These are phyloP conservation scores for Irpex rosettiformis DNA, from an alignment of 1,284 basidiomycete genomes.

Conservation along the genomic window DNA sequence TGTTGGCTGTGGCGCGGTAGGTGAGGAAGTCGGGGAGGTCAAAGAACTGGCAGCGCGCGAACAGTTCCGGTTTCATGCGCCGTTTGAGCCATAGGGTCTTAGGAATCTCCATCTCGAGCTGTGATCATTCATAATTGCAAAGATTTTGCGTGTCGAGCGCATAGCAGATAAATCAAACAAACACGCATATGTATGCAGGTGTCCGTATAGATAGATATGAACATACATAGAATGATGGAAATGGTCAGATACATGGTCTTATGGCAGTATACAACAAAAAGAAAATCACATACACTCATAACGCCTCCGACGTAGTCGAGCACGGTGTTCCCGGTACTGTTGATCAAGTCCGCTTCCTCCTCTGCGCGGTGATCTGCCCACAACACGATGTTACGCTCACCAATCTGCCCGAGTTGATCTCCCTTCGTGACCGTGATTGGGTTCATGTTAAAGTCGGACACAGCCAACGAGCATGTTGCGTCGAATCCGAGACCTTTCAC, in stretches of 20 bases:
- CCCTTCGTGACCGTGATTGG: conserved; percentile 84
- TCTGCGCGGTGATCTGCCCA: conserved; percentile 97
- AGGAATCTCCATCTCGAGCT: conserved; percentile 97
- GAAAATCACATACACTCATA: conserved; percentile 74
- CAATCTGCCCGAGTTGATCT: conserved; percentile 53
- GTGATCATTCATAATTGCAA: conserved; percentile 1
- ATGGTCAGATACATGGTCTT: neutral
- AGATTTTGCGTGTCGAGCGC: neutral
- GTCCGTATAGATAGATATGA: neutral
- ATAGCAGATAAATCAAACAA: neutral
- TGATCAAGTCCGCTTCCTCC: conserved; percentile 89
- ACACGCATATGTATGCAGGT: neutral
- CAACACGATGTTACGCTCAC: conserved; percentile 82
- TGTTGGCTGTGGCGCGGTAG: conserved; percentile 81
- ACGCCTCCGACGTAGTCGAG: conserved; percentile 95
- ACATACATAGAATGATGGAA: neutral
- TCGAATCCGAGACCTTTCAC: conserved; percentile 96
- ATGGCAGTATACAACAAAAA: neutral
- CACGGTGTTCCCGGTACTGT: conserved; percentile 79
- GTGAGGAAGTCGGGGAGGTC: conserved; percentile 97
- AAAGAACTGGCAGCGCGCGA: conserved; percentile 88
- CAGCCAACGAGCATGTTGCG: conserved; percentile 95
- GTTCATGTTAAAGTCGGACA: conserved; percentile 71
- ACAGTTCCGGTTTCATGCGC: conserved; percentile 75
- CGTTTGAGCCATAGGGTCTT: conserved; percentile 97